Base-by-base conservation (phyloP, 306 rosid genomes). In the Cicer judaicum region DNA sequence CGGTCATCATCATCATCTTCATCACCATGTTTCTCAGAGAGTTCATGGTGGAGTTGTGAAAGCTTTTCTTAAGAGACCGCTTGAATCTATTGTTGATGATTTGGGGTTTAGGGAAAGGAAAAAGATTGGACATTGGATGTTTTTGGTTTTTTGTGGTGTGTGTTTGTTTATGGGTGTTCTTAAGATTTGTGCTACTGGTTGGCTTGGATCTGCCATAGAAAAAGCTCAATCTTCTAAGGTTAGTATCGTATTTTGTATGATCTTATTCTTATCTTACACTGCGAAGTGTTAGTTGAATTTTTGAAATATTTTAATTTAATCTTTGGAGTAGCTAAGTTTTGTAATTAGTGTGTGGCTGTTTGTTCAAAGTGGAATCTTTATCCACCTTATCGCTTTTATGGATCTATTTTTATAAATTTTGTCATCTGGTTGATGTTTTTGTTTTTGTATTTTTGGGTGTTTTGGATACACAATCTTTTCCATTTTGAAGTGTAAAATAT, bases 201-300 rank as follows among this genome's bases (percentile, higher is more conserved):
- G 99, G 99, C 86, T 94, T 81, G 97, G 99, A 94, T 94, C 93
- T 75, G 88, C 92, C 61, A 84, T 94, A 14, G 93, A 92, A 53
- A 78, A 72, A 82, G 84, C 89, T 21, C 81, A 82, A 78, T 84
- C 84, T 19, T 77, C 77, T 75, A 81, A 81, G 96, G 99, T 94
- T 50, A 52, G 81, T 47, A 5, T 44, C 36, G 36, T 29, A 3
- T 29, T 4, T 44, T 63, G 1, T 62, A 40, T 57, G 21, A 44
- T 73, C 36, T 29, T 14, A 8, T 34, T 36, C 12, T 2, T 11
- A 6, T 38, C 46, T 36, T 14, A 4, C 38, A 2, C 18, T 56
- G 16, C 65, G 21, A 61, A 10, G 44, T 44, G 78, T 61, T 12
- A 6, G 42, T 49, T 41, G 52, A 54, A 42, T 60, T 76, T 72